Evolutionary conservation across 78 protist species (phyloP).

Genomic region (Dictyostelium intermedium): DNA sequence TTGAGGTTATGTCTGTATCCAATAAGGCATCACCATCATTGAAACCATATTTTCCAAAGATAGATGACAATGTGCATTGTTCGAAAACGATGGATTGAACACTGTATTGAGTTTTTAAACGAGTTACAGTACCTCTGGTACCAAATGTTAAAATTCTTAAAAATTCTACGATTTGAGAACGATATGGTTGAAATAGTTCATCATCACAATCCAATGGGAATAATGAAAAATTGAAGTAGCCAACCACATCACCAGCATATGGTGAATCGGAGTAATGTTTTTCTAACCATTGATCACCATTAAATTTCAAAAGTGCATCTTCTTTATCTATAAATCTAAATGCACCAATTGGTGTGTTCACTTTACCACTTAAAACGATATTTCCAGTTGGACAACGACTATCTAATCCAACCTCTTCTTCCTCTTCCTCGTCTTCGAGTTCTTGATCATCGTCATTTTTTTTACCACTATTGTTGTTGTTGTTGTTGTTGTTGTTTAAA

Average conservation of each 20-base stretch:
- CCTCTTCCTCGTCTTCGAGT: neutral
- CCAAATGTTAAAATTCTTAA: conserved; percentile 27
- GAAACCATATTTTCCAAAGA: conserved; percentile 67
- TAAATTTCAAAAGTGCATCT: conserved; percentile 25
- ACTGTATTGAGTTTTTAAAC: neutral
- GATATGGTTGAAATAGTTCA: neutral
- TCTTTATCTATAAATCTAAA: conserved; percentile 36
- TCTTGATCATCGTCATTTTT: neutral
- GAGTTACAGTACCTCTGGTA: conserved; percentile 30
- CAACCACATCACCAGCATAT: conserved; percentile 48
- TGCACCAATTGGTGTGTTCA: conserved; percentile 11
- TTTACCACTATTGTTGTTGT: neutral
- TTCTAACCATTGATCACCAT: neutral
- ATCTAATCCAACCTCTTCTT: neutral
- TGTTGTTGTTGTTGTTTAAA: neutral
- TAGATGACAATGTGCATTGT: conserved; percentile 12
- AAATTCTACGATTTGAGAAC: neutral
- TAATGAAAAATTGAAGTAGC: conserved; percentile 58
- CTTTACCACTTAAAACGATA: neutral
- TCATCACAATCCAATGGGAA: conserved; percentile 5
- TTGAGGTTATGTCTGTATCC: conserved; percentile 14
- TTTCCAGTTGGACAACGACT: neutral
- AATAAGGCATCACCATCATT: conserved; percentile 67
- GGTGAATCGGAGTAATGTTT: neutral
- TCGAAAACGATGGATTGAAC: neutral